These are phyloP conservation scores for Capsaspora owczarzaki DNA, from an alignment of 78 protist genomes.

Conservation along the genomic window DNA sequence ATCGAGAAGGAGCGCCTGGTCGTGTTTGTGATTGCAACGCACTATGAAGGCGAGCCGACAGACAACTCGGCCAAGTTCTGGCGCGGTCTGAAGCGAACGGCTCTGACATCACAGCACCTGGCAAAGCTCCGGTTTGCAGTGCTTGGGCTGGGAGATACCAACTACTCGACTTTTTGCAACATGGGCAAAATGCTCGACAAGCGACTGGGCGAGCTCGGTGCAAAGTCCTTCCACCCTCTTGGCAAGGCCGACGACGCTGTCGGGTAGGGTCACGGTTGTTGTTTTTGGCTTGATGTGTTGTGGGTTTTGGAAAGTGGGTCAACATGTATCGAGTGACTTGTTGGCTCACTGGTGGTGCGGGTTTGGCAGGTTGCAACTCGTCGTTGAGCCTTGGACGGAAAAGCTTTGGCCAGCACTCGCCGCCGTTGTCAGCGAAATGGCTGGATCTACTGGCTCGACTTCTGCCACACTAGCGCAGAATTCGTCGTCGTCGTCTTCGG, in stretches of 20 bases:
- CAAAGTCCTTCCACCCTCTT: neutral
- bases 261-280: no score
- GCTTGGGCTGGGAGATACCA: conserved; percentile 55
- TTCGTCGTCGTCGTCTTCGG: no score
- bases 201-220: conserved; percentile 37
- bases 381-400: conserved; percentile 41
- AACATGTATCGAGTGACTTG: no score
- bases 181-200: conserved; percentile 31
- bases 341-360: no score
- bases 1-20: neutral
- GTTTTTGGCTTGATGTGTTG: no score
- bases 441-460: no score
- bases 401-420: conserved; percentile 22
- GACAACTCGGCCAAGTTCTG: conserved; percentile 44
- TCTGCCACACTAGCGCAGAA: no score
- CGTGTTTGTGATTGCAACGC: neutral
- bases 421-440: no score
- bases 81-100: conserved; percentile 18
- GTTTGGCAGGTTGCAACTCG: conserved; percentile 20
- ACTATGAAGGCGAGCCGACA: conserved; percentile 52
- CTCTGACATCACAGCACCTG: neutral
- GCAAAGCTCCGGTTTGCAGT: neutral
- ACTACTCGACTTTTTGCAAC: conserved; percentile 46
- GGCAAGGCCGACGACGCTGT: conserved; percentile 2
- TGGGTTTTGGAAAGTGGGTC: no score